Evolutionary conservation across 2,329 filamentous ascomycete genomes (phyloP), one percentile per base, ranked within the genome.

Genomic region (Phialocephala subalpina): DNA sequence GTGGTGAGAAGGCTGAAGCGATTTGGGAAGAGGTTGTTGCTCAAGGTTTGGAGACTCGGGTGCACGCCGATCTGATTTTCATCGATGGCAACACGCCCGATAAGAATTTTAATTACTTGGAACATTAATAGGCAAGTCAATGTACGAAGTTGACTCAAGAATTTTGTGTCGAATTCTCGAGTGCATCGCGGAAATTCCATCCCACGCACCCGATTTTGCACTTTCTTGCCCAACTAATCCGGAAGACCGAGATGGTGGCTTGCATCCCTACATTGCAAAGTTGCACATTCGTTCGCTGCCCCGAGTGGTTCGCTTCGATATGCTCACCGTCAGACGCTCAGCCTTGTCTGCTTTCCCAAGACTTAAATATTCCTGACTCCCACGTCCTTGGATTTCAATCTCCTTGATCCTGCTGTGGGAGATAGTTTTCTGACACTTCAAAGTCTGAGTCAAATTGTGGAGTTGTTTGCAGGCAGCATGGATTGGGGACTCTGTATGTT

Each of bases 11-110:
- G n/a, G 61, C 56, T 22, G 27, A 22, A n/a, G 22, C 25, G 22
- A 6, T 66, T 22, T 68, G 63, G 66, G 36, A 60, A 29, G 65
- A 64, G 20, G 29, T 65, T 18, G 18, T 22, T 53, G 14, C 49
- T 27, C 49, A 8, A 18, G 12, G 12, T 18, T 16, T n/a, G 14
- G 49, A 53, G 16, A 25, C 11, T 52, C 22, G 18, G 2, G 7
- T 18, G 25, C 25, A 18, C 29, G 22, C 3, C 4, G 49, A 33
- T 14, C 18, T 18, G 27, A n/a, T 5, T 7, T 5, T 6, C 8
- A 14, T 3, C 8, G 14, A 42, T 12, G 38, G 38, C 12, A n/a
- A 42, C 38, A n/a, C 14, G 4, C 12, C 45, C 1, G 45, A 14
- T n/a, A n/a, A 6, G 5, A n/a, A 16, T 42, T 42, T 42, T 16